Evolutionary conservation across 768 basidiomycete genomes (phyloP), one percentile per base, ranked within the genome.

Genomic region (Tremella yokohamensis): DNA sequence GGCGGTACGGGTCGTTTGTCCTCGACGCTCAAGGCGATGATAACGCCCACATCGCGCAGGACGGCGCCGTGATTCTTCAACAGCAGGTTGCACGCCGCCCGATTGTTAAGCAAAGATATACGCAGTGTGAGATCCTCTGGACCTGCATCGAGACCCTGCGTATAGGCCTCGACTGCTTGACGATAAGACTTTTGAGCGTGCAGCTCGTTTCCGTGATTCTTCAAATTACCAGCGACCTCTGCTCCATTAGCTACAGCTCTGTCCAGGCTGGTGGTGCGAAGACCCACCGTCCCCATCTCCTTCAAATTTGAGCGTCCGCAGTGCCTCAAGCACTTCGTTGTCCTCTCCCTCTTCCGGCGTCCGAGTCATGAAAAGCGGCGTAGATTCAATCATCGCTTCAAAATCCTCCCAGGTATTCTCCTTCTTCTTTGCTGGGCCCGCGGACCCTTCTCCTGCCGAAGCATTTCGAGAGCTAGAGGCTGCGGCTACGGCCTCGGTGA

Each of bases 151-250:
- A 98, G 67, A 1, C 88, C 94, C 74, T 93, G 89, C 0, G 86
- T 85, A 75, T 98, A 99, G 75, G 97, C 96, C 0, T 85, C 84
- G 8, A 86, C 60, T 0, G 96, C 96, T 74, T 98, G 92, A 38
- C 89, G 83, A 75, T 84, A 88, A 42, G 89, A 83, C 70, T 89
- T 90, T 25, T 86, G 87, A 64, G 85, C 86, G 79, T 88, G 94
- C 69, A 94, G 90, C 55, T 93, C 91, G 72, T 97, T 98, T 3
- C 92, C 96, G 73, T 94, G 90, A 53, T 90, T 85, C 76, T 96
- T 97, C 78, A 97, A 96, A 70, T 88, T 92, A 60, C 84, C 82
- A 1, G 94, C 90, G 63, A 90, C 80, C 75, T 98, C 96, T 94
- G 62, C 24, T 0, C 29, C 13, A 37, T 22, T 12, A 16, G 40